phyloP scores from a whole-genome alignment of 306 rosid species.

The Lithocarpus polystachyus region DNA sequence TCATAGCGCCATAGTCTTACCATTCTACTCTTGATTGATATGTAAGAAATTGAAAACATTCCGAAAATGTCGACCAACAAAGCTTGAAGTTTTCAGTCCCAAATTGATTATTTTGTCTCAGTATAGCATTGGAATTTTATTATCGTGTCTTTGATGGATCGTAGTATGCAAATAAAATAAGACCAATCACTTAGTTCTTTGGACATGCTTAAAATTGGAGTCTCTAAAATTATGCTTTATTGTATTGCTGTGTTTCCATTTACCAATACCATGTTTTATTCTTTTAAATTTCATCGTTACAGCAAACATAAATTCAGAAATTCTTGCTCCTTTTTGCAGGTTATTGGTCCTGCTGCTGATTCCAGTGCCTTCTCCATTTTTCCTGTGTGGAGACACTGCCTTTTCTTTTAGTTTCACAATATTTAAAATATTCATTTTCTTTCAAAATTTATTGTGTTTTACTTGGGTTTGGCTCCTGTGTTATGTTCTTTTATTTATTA shows the following conservation, averaged over 20 bases:
- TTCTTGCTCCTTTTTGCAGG: slow-evolving; percentile 40
- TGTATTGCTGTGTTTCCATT: not conserved
- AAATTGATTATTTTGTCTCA: not conserved
- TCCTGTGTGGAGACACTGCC: slow-evolving; percentile 34
- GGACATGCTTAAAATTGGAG: not conserved
- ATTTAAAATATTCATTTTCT: slow-evolving; percentile 18
- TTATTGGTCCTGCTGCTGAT: slow-evolving; percentile 16
- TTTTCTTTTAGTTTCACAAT: not conserved
- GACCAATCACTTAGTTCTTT: slow-evolving; percentile 2
- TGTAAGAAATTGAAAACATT: slow-evolving; percentile 8
- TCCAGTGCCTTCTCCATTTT: slow-evolving; percentile 44
- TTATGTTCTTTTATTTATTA: slow-evolving; percentile 1
- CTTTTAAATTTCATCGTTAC: slow-evolving; percentile 1
- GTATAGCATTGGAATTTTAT: not conserved
- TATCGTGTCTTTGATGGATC: not conserved
- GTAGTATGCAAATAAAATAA: not conserved
- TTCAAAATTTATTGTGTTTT: not conserved
- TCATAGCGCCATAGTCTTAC: not conserved
- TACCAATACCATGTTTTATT: not conserved
- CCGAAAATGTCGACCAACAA: not conserved
- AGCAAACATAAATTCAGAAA: not conserved
- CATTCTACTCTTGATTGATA: not conserved
- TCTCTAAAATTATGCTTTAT: not conserved
- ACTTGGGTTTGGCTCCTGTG: slow-evolving; percentile 18
- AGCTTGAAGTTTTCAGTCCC: not conserved